Conservation (phyloP, 1,284 basidiomycete species). For the Porogramme epimiltina region DNA sequence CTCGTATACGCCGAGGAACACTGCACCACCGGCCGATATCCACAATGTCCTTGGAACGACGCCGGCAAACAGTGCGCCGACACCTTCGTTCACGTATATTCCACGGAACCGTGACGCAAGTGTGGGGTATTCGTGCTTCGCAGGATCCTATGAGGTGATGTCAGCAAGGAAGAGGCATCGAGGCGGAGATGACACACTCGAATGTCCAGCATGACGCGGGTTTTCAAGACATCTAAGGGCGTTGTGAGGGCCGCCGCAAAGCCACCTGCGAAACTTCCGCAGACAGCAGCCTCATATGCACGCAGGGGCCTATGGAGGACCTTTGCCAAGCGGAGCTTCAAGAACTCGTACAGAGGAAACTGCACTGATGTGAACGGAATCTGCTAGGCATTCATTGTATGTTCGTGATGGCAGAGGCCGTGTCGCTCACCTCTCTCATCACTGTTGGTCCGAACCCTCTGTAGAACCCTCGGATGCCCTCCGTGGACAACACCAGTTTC, state of each 20-base stretch:
- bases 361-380: conserved; percentile 98
- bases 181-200: conserved; percentile 49
- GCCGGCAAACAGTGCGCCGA: conserved; percentile 81
- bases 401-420: conserved; percentile 2
- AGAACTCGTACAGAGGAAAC: conserved; percentile 93
- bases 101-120: conserved; percentile 55
- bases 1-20: conserved; percentile 96
- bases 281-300: conserved; percentile 86
- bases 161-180: background rate
- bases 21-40: conserved; percentile 96
- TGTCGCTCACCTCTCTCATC: conserved; percentile 66
- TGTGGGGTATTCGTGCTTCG: conserved; percentile 53
- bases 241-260: conserved; percentile 91
- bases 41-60: conserved; percentile 91
- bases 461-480: conserved; percentile 75
- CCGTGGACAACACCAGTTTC: conserved; percentile 50
- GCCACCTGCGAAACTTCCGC: conserved; percentile 91
- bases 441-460: conserved; percentile 81
- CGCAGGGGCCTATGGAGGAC: conserved; percentile 59
- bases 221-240: conserved; percentile 96
- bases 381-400: conserved; percentile 41
- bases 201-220: conserved; percentile 94
- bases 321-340: conserved; percentile 72
- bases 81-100: conserved; percentile 79
- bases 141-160: conserved; percentile 42